A percentile compares a stretch with the other conserved stretches of the same genome.
Evolutionary conservation across 108 stramenopile species (phyloP).

Genomic region (Mayamaea pseudoterrestris): DNA sequence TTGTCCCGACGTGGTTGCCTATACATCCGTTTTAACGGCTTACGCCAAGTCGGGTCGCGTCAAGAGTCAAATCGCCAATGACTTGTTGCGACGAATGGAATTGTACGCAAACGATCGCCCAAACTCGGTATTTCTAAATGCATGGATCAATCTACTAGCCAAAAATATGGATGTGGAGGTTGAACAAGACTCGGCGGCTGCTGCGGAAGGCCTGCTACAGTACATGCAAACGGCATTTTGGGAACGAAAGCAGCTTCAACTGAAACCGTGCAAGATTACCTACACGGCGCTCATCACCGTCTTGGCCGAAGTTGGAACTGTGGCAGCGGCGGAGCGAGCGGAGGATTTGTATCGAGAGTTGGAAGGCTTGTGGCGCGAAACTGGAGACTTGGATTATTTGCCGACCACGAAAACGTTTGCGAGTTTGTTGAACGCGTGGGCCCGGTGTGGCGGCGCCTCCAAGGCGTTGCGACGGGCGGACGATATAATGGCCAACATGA

Average conservation of each 20-base stretch:
- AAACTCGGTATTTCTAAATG: constrained; percentile 21
- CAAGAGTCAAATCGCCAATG: constrained; percentile 7
- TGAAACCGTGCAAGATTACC: constrained; percentile 3
- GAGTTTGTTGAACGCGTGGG: constrained; percentile 5
- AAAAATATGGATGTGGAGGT: too few relatives aligned
- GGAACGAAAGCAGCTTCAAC: too few relatives aligned
- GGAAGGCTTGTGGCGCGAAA: not conserved
- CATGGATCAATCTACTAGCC: constrained; percentile 19
- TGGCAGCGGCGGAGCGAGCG: constrained; percentile 3
- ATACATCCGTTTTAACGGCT: constrained; percentile 22
- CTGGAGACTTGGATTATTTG: not conserved
- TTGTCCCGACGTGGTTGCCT: constrained; percentile 17
- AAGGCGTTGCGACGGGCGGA: not conserved
- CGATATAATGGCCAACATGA: not conserved
- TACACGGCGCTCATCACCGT: constrained; percentile 5
- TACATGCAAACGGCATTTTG: not conserved
- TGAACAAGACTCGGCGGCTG: too few relatives aligned
- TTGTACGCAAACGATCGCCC: constrained; percentile 14
- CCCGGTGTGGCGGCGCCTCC: too few relatives aligned
- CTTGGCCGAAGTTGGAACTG: constrained; percentile 1
- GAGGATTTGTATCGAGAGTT: constrained; percentile 4
- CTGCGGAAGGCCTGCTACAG: not conserved
- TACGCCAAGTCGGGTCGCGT: constrained; percentile 11
- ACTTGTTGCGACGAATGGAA: constrained; percentile 15
- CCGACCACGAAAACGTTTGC: constrained; percentile 5